These are phyloP conservation scores for Entonaema liquescens DNA, from an alignment of 495 filamentous ascomycete genomes.

Conservation along the genomic window DNA sequence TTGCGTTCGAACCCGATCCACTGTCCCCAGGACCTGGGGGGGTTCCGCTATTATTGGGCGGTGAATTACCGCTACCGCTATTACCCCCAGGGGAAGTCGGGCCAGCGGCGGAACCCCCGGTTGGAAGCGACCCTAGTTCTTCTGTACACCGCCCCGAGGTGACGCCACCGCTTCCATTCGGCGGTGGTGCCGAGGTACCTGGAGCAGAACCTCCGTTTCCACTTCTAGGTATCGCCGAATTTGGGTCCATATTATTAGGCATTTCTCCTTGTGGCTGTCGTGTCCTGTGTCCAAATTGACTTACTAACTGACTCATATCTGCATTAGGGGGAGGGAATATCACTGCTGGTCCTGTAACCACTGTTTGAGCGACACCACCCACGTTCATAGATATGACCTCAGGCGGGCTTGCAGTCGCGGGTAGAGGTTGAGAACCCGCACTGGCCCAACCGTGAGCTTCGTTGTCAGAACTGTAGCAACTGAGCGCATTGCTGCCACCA, in stretches of 20 bases:
- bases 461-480: conserved; percentile 51
- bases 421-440: conserved; percentile 38
- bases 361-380: conserved; percentile 38
- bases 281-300: conserved; percentile 30
- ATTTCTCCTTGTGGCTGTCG: conserved; percentile 33
- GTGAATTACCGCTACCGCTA: not conserved
- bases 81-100: conserved; percentile 1
- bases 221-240: conserved; percentile 3
- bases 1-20: conserved; percentile 15
- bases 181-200: not conserved
- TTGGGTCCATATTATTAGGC: conserved; percentile 27
- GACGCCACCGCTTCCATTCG: not conserved
- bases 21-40: not conserved
- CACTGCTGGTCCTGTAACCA: conserved; percentile 28
- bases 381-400: conserved; percentile 31
- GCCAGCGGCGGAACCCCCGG: not conserved
- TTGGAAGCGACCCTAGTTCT: conserved; percentile 6
- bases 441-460: conserved; percentile 46
- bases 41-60: conserved; percentile 10
- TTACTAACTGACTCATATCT: conserved; percentile 28
- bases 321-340: conserved; percentile 34
- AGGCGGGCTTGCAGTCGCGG: conserved; percentile 34
- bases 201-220: conserved; percentile 7
- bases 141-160: conserved; percentile 3
- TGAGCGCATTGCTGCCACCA: conserved; percentile 56